phyloP scores from a whole-genome alignment of 208 protist species.

The Wallacemonas collosoma region DNA sequence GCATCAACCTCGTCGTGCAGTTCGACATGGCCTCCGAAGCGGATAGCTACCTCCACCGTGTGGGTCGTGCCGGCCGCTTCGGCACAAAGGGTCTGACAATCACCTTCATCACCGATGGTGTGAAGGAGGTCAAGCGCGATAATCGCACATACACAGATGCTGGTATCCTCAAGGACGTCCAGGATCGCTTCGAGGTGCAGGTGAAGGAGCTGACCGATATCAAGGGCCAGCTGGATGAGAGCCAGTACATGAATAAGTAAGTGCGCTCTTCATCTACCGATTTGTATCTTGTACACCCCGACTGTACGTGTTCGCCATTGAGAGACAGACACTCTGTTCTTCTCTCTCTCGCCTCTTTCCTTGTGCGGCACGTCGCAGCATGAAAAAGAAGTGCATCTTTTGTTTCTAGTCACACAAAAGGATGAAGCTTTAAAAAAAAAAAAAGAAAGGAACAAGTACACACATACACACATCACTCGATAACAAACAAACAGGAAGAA shows the following conservation, averaged over 20 bases:
- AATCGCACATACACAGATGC: conserved; percentile 88
- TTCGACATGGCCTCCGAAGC: conserved; percentile 99
- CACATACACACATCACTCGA: background rate
- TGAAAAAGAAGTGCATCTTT: background rate
- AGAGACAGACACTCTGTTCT: background rate
- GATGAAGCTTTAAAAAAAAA: background rate
- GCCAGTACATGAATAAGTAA: conserved; percentile 93
- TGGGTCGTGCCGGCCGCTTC: conserved; percentile 97
- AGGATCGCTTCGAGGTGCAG: conserved; percentile 98
- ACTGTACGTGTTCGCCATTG: background rate
- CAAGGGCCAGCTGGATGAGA: conserved; percentile 86
- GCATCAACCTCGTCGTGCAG: conserved; percentile 99
- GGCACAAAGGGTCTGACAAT: conserved; percentile 99
- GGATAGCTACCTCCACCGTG: conserved; percentile 99
- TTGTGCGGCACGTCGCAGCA: background rate
- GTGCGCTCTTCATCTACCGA: background rate
- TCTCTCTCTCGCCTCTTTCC: background rate
- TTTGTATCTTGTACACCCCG: too few species aligned
- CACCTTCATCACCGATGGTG: conserved; percentile 96
- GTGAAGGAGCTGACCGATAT: conserved; percentile 96
- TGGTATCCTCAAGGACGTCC: conserved; percentile 95
- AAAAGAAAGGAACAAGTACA: conserved; percentile 6
- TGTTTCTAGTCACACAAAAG: conserved; percentile 1
- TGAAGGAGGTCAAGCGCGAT: conserved; percentile 91
- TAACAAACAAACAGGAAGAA: conserved; percentile 4